Evolutionary conservation across 164 flowering plant species (phyloP), one percentile per base, ranked within the genome.

Genomic region (Magnolia kwangsiensis): DNA sequence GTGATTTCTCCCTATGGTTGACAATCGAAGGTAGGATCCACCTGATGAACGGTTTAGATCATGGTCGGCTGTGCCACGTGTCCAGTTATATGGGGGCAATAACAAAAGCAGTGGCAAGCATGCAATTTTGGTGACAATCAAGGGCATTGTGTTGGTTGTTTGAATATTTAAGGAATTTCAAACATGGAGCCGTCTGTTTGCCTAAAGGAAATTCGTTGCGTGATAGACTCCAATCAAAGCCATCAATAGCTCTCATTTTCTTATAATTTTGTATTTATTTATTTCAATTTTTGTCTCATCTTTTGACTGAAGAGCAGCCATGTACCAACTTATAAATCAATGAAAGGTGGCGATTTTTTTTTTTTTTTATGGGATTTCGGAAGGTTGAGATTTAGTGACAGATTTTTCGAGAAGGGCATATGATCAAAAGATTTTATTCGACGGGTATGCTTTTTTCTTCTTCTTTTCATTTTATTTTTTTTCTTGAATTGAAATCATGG

Each of bases 221-320:
- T 71, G 61, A 71, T 71, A 49, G 72, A 50, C 72, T 71, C 58
- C 16, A 69, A 37, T 37, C 45, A 37, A 37, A 37, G 45, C 7
- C 45, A 37, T 37, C 45, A 37, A 6, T 16, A 20, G 58, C 19
- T n/a, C 21, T 70, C 24, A 70, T 70, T 68, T 14, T 13, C 9
- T 21, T 19, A 21, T 65, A 65, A 4, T 37, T 68, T 27, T 29
- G 8, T 16, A 4, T 29, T 68, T 27, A 68, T 37, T 37, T 67
- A 13, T 68, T 0, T 13, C 0, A 5, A 2, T 68, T 27, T 3
- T 21, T 59, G n/a, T 19, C n/a, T 14, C 63, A 13, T 59, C 11
- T 16, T 59, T 19, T 59, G 63, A 59, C 4, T 37, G 45, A 37
- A 37, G 45, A 37, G 45, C 45, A 37, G 19, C 63, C 63, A 14